Evolutionary conservation across 352 stramenopile species (phyloP).

Genomic region (Pythium monospermum): DNA sequence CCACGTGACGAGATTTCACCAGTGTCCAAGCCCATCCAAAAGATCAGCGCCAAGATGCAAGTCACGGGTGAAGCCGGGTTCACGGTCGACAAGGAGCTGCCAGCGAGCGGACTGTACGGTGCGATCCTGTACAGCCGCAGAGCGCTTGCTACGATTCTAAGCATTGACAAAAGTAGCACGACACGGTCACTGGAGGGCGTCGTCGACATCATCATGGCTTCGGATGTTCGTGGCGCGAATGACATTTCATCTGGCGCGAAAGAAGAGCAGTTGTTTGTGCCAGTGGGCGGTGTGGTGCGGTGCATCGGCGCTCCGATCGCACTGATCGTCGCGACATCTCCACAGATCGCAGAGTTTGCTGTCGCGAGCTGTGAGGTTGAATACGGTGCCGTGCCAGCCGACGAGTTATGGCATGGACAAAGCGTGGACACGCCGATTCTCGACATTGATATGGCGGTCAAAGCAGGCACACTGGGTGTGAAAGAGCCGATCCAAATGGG

Average conservation of each 20-base stretch:
- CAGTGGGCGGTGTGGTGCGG: slow-evolving; percentile 29
- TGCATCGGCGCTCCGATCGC: slow-evolving; percentile 36
- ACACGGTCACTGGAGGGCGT: slow-evolving; percentile 25
- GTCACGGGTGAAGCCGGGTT: slow-evolving; percentile 42
- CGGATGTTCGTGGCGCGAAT: slow-evolving; percentile 30
- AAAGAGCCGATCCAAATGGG: slow-evolving; percentile 11
- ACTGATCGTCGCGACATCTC: slow-evolving; percentile 34
- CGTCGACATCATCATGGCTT: slow-evolving; percentile 33
- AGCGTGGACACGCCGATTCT: slow-evolving; percentile 23
- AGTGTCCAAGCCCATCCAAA: slow-evolving; percentile 30
- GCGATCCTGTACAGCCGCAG: slow-evolving; percentile 28
- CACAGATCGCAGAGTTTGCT: slow-evolving; percentile 26
- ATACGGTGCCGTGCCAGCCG: slow-evolving; percentile 21
- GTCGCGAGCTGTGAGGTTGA: slow-evolving; percentile 25
- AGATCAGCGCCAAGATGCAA: slow-evolving; percentile 35
- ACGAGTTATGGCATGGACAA: slow-evolving; percentile 29
- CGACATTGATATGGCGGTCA: slow-evolving; percentile 31
- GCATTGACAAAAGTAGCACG: slow-evolving; percentile 21
- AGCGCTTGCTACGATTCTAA: slow-evolving; percentile 17
- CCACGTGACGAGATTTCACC: slow-evolving; percentile 19
- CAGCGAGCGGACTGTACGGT: slow-evolving; percentile 23
- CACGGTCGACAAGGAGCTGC: slow-evolving; percentile 28
- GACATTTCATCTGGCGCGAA: slow-evolving; percentile 19
- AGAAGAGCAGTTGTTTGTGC: slow-evolving; percentile 40
- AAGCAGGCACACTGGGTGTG: slow-evolving; percentile 17